Percentiles rank a stretch among this genome's conserved stretches.
phyloP scores from a whole-genome alignment of 805 yeast species.

The Metschnikowia corniflorae region DNA sequence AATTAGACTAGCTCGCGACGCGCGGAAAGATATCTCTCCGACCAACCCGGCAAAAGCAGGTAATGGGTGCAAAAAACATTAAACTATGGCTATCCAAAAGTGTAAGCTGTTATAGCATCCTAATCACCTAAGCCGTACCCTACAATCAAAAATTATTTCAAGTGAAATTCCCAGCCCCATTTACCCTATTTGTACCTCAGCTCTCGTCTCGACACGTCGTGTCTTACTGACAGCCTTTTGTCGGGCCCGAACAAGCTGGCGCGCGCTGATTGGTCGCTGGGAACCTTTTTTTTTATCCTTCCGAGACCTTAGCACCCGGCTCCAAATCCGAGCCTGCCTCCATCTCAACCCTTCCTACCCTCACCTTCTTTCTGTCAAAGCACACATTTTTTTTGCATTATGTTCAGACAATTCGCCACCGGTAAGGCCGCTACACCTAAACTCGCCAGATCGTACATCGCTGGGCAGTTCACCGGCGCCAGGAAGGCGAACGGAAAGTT shows the following conservation, averaged over 20 bases:
- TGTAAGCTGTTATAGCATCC: no score
- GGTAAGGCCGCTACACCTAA: slow-evolving; percentile 18
- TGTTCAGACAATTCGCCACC: slow-evolving; percentile 22
- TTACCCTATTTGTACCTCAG: no score
- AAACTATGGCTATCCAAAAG: no score
- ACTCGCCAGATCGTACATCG: slow-evolving; percentile 47
- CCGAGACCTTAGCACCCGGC: slow-evolving; percentile 11
- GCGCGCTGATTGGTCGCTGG: slow-evolving; percentile 20
- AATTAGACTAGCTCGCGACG: no score
- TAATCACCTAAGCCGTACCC: no score
- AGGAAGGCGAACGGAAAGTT: slow-evolving; percentile 77
- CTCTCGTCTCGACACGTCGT: no score
- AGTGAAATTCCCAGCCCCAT: no score
- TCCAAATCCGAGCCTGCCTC: slow-evolving; percentile 5
- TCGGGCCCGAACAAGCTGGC: slow-evolving; percentile 17
- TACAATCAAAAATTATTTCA: no score
- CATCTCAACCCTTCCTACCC: slow-evolving; percentile 8
- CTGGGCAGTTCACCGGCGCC: slow-evolving; percentile 61
- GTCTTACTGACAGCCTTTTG: neutral
- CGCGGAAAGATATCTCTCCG: no score
- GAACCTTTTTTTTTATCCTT: slow-evolving; percentile 17
- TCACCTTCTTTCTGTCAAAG: slow-evolving; percentile 9
- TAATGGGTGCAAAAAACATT: no score
- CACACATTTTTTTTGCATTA: no score
- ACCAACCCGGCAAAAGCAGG: no score